Evolutionary conservation across 805 yeast species (phyloP).

Genomic region (Ogataea methanolica): DNA sequence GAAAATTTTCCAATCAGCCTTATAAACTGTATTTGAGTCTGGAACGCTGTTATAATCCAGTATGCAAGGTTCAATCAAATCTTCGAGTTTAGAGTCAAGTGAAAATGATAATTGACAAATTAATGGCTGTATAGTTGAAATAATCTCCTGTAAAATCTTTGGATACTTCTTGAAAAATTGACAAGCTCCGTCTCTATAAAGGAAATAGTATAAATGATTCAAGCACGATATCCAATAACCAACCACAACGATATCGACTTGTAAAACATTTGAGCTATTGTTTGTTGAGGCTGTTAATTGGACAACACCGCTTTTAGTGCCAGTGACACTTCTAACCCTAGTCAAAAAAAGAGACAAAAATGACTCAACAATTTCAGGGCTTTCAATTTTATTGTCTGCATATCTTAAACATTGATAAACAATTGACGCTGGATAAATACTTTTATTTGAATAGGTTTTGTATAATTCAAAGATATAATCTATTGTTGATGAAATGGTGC

Average conservation of each 20-base stretch:
- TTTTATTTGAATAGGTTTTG: conserved; percentile 41
- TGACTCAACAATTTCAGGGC: conserved; percentile 51
- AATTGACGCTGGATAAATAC: conserved; percentile 63
- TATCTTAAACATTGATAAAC: conserved; percentile 68
- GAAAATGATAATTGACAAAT: conserved; percentile 64
- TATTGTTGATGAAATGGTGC: conserved; percentile 45
- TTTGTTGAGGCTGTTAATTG: conserved; percentile 6
- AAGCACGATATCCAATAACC: conserved; percentile 88
- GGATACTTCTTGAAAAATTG: conserved; percentile 53
- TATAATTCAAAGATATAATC: conserved; percentile 45
- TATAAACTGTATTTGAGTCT: conserved; percentile 70
- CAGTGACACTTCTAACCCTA: conserved; percentile 54
- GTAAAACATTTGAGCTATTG: conserved; percentile 24
- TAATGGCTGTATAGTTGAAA: conserved; percentile 52
- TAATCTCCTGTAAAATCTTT: conserved; percentile 52
- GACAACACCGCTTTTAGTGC: conserved; percentile 57
- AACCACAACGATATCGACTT: conserved; percentile 58
- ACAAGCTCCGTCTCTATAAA: conserved; percentile 57
- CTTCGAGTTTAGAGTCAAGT: conserved; percentile 54
- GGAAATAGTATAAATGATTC: conserved; percentile 72
- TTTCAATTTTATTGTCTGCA: conserved; percentile 54
- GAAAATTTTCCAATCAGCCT: conserved; percentile 57
- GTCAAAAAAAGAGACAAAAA: conserved; percentile 57
- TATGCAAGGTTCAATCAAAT: conserved; percentile 59
- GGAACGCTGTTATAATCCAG: conserved; percentile 79